Evolutionary conservation across 2,329 filamentous ascomycete species (phyloP), one percentile per base, ranked within the genome.

Genomic region (Exophiala spinifera): DNA sequence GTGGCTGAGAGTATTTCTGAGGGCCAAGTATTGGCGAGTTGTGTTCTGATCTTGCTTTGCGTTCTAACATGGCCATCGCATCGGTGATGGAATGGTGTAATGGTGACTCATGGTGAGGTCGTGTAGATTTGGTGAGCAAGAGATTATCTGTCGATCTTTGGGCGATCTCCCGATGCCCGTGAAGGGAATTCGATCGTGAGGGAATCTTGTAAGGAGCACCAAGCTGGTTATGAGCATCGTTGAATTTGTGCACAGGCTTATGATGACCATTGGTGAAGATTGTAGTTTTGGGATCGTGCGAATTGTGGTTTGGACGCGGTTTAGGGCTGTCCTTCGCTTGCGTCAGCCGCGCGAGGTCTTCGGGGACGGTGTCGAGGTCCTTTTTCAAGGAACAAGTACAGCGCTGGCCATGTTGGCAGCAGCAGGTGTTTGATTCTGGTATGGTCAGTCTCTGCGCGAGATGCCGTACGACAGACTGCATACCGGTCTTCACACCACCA

Each of bases 201-300:
- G 81, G 80, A 60, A 85, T 79, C 64, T 81, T 82, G 70, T 86
- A 86, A 1, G 83, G 83, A 61, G 79, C 71, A 54, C 82, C 82
- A 34, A 61, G 59, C 52, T 78, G 82, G 56, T 84, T 80, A 64
- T 85, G 82, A 55, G 81, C 81, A 67, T 84, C 80, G 69, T 85
- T 85, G 70, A 83, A 81, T 61, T 82, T 81, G 65, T 85, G 82
- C 47, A 78, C 79, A 10, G 82, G 82, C 70, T 84, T 84, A 70
- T 85, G 82, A 62, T 85, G 82, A 55, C 82, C 82, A 64, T 85
- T 84, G 19, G 80, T 75, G 65, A 84, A 84, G 54, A 83, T 74
- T 15, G 80, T 84, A 63, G 85, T 70, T 25, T 77, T 79, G 54
- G 76, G 78, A 49, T 86, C 83, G 78, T 78, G 44, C 78, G 74